Conservation (phyloP, 1,284 basidiomycete species). For the Chondrostereum purpureum region DNA sequence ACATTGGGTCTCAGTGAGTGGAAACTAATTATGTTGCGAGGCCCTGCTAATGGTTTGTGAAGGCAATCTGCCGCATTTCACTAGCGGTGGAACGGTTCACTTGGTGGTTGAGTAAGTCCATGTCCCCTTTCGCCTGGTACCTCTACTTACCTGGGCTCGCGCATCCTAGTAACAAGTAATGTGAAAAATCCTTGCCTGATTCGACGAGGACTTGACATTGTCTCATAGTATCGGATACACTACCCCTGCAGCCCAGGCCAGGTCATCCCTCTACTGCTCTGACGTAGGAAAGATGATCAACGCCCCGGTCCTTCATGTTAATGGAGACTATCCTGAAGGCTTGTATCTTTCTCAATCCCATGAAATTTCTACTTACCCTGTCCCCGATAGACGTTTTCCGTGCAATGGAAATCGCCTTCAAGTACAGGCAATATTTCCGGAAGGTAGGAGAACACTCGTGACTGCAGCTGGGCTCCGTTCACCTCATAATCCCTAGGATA, state of each 20-base stretch:
- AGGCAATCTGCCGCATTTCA: conserved; percentile 85
- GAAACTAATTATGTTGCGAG: neutral
- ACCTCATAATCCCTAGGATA: no score
- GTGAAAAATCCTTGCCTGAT: no score
- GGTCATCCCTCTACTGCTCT: conserved; percentile 84
- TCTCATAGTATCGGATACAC: conserved; percentile 85
- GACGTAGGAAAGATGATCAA: conserved; percentile 89
- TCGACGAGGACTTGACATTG: no score
- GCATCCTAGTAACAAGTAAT: conserved; percentile 11
- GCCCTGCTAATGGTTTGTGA: neutral
- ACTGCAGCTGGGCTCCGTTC: conserved; percentile 4
- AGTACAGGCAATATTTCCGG: conserved; percentile 78
- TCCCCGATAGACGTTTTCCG: conserved; percentile 58
- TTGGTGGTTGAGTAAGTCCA: conserved; percentile 81
- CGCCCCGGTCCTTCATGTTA: conserved; percentile 85
- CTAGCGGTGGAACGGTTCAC: conserved; percentile 83
- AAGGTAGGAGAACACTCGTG: conserved; percentile 35
- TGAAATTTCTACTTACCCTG: neutral
- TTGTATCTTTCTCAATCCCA: conserved; percentile 15
- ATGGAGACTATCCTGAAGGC: conserved; percentile 88
- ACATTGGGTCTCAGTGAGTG: conserved; percentile 69
- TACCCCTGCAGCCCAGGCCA: conserved; percentile 74
- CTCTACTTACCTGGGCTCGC: conserved; percentile 12
- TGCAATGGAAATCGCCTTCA: conserved; percentile 75
- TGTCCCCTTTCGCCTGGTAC: neutral